A percentile compares a stretch with the other conserved stretches of the same genome.
Evolutionary conservation across 805 yeast species (phyloP).

Genomic region (Candida palmyrensis): DNA sequence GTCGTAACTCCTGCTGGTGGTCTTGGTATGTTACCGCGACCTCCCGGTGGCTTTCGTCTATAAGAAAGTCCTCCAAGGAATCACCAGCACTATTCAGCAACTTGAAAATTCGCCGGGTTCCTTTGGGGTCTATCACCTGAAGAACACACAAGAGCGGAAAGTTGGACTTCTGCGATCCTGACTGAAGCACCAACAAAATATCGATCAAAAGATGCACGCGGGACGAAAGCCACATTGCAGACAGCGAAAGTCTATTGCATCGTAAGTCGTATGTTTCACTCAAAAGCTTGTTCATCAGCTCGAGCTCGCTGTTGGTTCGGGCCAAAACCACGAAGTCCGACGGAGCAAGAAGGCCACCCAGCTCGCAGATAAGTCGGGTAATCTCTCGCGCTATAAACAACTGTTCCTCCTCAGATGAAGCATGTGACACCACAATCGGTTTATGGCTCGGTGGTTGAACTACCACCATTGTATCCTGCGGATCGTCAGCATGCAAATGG

Average conservation of each 20-base stretch:
- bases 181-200: constrained; percentile 38
- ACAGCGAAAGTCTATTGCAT: constrained; percentile 37
- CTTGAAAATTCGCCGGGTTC: constrained; percentile 15
- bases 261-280: constrained; percentile 34
- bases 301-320: constrained; percentile 47
- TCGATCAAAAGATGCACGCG: constrained; percentile 43
- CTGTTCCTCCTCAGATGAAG: constrained; percentile 29
- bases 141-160: constrained; percentile 26
- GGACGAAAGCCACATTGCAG: constrained; percentile 49
- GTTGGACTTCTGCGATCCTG: constrained; percentile 19
- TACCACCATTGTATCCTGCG: not conserved
- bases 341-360: constrained; percentile 38
- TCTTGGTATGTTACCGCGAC: not conserved
- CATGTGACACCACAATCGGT: constrained; percentile 17
- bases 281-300: constrained; percentile 32
- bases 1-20: not conserved
- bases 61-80: not conserved
- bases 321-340: constrained; percentile 51
- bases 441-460: constrained; percentile 10
- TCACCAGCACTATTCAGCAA: not conserved
- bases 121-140: constrained; percentile 18
- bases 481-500: constrained; percentile 5
- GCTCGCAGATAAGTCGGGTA: constrained; percentile 30
- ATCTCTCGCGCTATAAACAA: constrained; percentile 44
- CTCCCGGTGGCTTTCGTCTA: constrained; percentile 1